Percentiles rank a stretch among this genome's conserved stretches.
phyloP scores from a whole-genome alignment of 768 basidiomycete genomes.

The Mycena capillaripes region DNA sequence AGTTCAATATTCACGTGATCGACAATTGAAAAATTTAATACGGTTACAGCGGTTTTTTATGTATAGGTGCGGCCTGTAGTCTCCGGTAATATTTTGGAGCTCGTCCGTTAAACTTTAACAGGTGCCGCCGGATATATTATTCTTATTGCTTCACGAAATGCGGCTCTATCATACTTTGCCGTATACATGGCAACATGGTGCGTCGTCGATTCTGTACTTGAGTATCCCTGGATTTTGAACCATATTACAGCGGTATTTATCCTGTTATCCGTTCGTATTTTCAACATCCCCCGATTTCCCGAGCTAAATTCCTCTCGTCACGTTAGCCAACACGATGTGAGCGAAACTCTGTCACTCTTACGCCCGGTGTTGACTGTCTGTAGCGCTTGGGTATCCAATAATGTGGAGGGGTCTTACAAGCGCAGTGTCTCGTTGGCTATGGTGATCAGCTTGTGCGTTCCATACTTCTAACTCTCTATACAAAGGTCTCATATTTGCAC shows the following conservation, averaged over 20 bases:
- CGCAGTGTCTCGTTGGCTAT: conserved; percentile 79
- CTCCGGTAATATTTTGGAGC: neutral
- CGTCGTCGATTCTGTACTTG: conserved; percentile 37
- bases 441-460: conserved; percentile 72
- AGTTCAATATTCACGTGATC: conserved; percentile 39
- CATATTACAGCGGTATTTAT: conserved; percentile 72
- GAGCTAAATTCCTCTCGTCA: neutral
- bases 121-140: conserved; percentile 79
- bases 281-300: neutral
- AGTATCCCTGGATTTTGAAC: conserved; percentile 14
- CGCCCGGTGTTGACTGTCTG: neutral
- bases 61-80: conserved; percentile 17
- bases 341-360: neutral
- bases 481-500: neutral
- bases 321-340: conserved; percentile 73
- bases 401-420: conserved; percentile 83
- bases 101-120: conserved; percentile 36
- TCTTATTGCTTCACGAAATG: conserved; percentile 70
- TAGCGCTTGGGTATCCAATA: conserved; percentile 75
- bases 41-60: conserved; percentile 41
- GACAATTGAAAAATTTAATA: conserved; percentile 40
- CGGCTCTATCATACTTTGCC: conserved; percentile 79
- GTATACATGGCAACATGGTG: conserved; percentile 80
- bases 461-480: neutral
- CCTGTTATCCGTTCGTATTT: conserved; percentile 69